Base-by-base conservation (phyloP, 139 green algal species). In the Edaphochlamys debaryana region DNA sequence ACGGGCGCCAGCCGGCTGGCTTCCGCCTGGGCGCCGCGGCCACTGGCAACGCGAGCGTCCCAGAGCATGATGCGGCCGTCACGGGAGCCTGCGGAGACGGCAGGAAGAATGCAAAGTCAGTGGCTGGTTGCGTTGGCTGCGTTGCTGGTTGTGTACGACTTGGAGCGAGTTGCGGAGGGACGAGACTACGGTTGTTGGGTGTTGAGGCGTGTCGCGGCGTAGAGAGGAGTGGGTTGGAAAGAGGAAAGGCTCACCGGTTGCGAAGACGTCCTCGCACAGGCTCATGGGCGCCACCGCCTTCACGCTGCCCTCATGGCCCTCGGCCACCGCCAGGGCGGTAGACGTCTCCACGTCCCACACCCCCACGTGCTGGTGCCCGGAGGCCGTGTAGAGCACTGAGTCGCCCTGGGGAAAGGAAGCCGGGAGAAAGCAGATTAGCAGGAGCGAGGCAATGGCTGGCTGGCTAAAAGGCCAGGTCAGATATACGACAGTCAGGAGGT, bases 11-110 rank as follows among this genome's bases (percentile, higher is more conserved):
- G 32, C 62, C 42, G 20, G 40, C 32, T 7, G n/a, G 40, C 15
- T 20, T 29, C 2, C 75, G 75, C 4, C 41, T 67, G 42, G 58
- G 45, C 0, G 9, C 75, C 8, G 52, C 6, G 42, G 52, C 73
- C 60, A 30, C 34, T 67, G 23, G 79, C 79, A 22, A 25, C 71
- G 64, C 94, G 87, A 27, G 87, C 67, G 69, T 98, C 95, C 92
- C 93, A 98, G 56, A 98, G 73, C 88, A 93, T 73, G 41, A 97
- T 77, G 32, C 67, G 73, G 8, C 94, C 94, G 74, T 98, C 94
- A 13, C 94, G 80, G 0, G 83, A 88, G 34, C 93, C 93, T 95
- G 86, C 60, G 76, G 37, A 20, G 30, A 30, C 32, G 20, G 20
- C 11, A 42, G 15, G n/a, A n/a, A n/a, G n/a, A n/a, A n/a, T n/a